These are phyloP conservation scores for Eimeria falciformis DNA, from an alignment of 169 alveolate species.

Conservation along the genomic window DNA sequence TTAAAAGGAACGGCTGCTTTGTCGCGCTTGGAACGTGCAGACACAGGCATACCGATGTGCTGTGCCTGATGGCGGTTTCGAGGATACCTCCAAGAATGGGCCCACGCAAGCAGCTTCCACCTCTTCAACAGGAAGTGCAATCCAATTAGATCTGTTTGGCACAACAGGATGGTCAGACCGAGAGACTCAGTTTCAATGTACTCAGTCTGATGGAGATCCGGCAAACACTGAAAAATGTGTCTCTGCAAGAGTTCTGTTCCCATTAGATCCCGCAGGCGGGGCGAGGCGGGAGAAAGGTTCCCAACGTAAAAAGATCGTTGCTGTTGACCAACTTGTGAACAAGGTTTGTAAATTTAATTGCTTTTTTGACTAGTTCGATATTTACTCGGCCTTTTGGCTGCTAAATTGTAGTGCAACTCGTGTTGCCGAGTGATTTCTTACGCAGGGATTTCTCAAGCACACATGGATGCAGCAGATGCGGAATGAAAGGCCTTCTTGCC, in stretches of 20 bases:
- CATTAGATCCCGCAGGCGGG: conserved; percentile 49
- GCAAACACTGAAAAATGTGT: conserved; percentile 38
- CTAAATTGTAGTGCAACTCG: not conserved
- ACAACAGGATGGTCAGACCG: not conserved
- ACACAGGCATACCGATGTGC: not conserved
- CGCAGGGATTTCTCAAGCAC: conserved; percentile 75
- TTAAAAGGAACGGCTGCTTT: not conserved
- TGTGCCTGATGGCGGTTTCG: conserved; percentile 29
- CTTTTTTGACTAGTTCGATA: too few relatives aligned
- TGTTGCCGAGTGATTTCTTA: not conserved
- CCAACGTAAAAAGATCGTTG: conserved; percentile 57
- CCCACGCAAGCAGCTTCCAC: conserved; percentile 11
- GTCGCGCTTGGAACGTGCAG: not conserved
- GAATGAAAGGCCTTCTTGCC: conserved; percentile 69
- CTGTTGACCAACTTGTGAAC: conserved; percentile 58
- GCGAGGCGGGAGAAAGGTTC: conserved; percentile 62
- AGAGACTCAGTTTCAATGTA: not conserved
- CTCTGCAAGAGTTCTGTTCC: conserved; percentile 53
- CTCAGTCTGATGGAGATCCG: conserved; percentile 6
- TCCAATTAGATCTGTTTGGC: not conserved
- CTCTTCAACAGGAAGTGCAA: not conserved
- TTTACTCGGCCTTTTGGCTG: not conserved
- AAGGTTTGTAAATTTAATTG: not conserved
- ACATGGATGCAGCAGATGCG: conserved; percentile 75
- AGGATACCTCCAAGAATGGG: not conserved